These are phyloP conservation scores for Ophiostoma triangulosporum DNA, from an alignment of 2,329 filamentous ascomycete species.

Conservation along the genomic window DNA sequence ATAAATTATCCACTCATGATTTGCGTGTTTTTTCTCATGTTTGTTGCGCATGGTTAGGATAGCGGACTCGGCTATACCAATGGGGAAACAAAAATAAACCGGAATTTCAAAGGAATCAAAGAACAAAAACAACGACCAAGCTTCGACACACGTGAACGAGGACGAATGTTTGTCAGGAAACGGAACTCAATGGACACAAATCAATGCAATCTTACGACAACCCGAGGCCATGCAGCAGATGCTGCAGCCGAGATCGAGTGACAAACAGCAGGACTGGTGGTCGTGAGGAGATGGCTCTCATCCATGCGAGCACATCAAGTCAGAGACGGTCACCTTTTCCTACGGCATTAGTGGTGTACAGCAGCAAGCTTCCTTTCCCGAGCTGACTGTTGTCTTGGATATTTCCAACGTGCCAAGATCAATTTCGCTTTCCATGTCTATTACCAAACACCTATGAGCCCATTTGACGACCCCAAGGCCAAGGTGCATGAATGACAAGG, in stretches of 20 bases:
- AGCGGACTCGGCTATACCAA: not conserved
- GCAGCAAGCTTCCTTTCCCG: slow-evolving; percentile 32
- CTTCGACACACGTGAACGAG: not conserved
- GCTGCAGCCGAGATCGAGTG: not conserved
- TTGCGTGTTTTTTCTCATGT: slow-evolving; percentile 2
- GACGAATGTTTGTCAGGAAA: slow-evolving; percentile 10
- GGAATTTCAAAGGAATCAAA: no score
- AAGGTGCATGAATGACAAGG: slow-evolving; percentile 43
- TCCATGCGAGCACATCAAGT: not conserved
- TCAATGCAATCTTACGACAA: slow-evolving; percentile 4
- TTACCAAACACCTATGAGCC: slow-evolving; percentile 42
- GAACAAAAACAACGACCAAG: not conserved
- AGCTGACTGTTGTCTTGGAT: slow-evolving; percentile 29
- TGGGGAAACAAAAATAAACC: slow-evolving; percentile 6
- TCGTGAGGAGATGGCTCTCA: not conserved
- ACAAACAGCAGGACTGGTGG: not conserved
- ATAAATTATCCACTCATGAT: slow-evolving; percentile 13
- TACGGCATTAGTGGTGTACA: slow-evolving; percentile 47
- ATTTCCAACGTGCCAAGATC: slow-evolving; percentile 35
- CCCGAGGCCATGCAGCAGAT: not conserved
- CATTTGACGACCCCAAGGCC: slow-evolving; percentile 21
- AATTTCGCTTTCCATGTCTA: slow-evolving; percentile 29
- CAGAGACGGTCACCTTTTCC: slow-evolving; percentile 1
- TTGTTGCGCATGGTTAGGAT: not conserved
- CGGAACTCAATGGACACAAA: slow-evolving; percentile 7